Conservation (phyloP, 441 rosid genomes). For the Arabidopsis hybrid region DNA sequence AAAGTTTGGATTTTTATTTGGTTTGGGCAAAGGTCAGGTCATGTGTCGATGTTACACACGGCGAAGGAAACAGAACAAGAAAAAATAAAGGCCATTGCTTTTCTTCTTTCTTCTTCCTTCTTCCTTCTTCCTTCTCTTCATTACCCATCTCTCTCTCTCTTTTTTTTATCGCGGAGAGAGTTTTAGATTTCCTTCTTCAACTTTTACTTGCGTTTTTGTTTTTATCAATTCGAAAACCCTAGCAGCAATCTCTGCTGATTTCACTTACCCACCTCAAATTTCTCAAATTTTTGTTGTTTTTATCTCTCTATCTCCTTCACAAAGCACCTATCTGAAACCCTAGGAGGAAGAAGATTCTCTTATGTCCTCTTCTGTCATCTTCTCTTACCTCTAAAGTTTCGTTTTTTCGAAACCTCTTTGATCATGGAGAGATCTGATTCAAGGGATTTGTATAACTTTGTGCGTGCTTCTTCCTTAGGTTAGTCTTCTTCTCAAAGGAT, state of each 20-base stretch:
- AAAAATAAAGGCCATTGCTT: constrained; percentile 30
- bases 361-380: background rate
- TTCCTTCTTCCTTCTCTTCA: background rate
- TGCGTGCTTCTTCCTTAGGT: constrained; percentile 68
- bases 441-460: constrained; percentile 55
- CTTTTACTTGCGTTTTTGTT: background rate
- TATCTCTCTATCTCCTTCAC: constrained; percentile 8
- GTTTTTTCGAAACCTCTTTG: constrained; percentile 8
- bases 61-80: constrained; percentile 37
- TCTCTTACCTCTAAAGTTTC: constrained; percentile 27
- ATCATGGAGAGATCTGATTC: constrained; percentile 77
- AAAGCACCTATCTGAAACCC: constrained; percentile 29
- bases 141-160: background rate
- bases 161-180: constrained; percentile 36
- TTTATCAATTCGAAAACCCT: constrained; percentile 35
- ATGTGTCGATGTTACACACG: constrained; percentile 41
- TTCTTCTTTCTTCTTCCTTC: constrained; percentile 3
- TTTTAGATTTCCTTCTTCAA: constrained; percentile 27
- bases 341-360: constrained; percentile 23
- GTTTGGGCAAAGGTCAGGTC: constrained; percentile 28
- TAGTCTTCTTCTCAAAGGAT: background rate
- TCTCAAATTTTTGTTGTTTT: background rate
- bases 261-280: background rate
- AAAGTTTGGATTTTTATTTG: background rate
- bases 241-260: constrained; percentile 34